Base-by-base conservation (phyloP, 345 rosid genomes). In the Garcia nutans region DNA sequence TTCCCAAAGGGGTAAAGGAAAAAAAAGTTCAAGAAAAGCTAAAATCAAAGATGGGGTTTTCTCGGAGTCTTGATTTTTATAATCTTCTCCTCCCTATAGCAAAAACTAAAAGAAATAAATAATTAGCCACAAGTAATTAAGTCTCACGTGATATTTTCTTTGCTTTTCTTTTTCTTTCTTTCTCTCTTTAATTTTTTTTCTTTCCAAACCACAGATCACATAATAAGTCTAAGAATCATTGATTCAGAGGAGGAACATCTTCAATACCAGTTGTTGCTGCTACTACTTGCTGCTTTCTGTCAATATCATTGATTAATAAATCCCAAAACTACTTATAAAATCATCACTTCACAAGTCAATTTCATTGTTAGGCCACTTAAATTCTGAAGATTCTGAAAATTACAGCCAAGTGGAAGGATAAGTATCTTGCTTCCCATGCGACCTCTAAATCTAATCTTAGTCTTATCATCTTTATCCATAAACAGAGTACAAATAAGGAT, bases 311-410 rank as follows among this genome's bases (percentile, higher is more conserved):
- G 74, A 87, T 75, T 56, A 86, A 61, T 65, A 87, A 83, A 82
- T 95, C 96, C 97, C 90, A 92, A 83, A 91, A 84, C 85, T 65
- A 78, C 86, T 77, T 45, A 45, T 9, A 1, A 88, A 81, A 79
- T 83, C 88, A 58, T 88, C 87, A 56, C 78, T 92, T 91, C 95
- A 90, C 70, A 86, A 33, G 47, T 80, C 86, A 81, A 77, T 72
- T 73, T 68, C 74, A 49, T 61, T 75, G 81, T 74, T 76, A 0
- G 56, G 82, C 92, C 90, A 91, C 22, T 86, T 91, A 16, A 93
- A 82, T 57, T 88, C 88, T 17, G 83, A 88, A 19, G 88, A 70
- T 55, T 80, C n/a, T n/a, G n/a, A n/a, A n/a, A n/a, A n/a, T n/a
- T n/a, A n/a, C n/a, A n/a, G n/a, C n/a, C n/a, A n/a, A n/a, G n/a